phyloP scores from a whole-genome alignment of 345 rosid genomes.

The Clausena lansium region DNA sequence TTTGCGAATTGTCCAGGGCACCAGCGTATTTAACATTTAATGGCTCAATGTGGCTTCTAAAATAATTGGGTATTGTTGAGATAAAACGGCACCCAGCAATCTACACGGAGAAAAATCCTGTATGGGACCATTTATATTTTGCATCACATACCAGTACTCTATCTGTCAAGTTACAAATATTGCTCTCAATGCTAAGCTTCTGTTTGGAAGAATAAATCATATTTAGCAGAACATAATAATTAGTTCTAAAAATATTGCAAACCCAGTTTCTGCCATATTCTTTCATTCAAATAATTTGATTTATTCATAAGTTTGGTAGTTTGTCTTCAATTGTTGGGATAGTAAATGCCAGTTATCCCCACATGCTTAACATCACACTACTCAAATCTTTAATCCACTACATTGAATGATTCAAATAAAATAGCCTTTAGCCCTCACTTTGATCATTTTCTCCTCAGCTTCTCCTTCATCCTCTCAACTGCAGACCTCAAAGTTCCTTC shows the following conservation, averaged over 20 bases:
- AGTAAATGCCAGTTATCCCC: background rate
- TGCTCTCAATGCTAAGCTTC: background rate
- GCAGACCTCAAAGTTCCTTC: slow-evolving; percentile 83
- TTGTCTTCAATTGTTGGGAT: background rate
- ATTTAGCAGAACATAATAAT: background rate
- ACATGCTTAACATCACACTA: background rate
- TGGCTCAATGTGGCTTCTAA: background rate
- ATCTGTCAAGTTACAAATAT: background rate
- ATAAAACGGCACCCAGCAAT: background rate
- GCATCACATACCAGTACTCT: background rate
- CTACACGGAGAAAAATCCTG: background rate
- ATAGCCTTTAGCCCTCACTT: background rate
- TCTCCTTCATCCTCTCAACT: slow-evolving; percentile 83
- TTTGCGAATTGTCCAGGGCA: background rate
- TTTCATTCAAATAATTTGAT: background rate
- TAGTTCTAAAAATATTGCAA: background rate
- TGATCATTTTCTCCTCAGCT: slow-evolving; percentile 55
- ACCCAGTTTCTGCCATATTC: background rate
- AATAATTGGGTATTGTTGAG: too few relatives aligned
- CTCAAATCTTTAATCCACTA: background rate
- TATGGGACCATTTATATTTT: background rate
- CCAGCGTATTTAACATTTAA: too few relatives aligned
- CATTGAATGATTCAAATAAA: background rate
- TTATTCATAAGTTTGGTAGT: background rate
- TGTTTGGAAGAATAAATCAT: background rate